Conservation (phyloP, 2,329 filamentous ascomycete genomes). For the Xylariaceae sp. region DNA sequence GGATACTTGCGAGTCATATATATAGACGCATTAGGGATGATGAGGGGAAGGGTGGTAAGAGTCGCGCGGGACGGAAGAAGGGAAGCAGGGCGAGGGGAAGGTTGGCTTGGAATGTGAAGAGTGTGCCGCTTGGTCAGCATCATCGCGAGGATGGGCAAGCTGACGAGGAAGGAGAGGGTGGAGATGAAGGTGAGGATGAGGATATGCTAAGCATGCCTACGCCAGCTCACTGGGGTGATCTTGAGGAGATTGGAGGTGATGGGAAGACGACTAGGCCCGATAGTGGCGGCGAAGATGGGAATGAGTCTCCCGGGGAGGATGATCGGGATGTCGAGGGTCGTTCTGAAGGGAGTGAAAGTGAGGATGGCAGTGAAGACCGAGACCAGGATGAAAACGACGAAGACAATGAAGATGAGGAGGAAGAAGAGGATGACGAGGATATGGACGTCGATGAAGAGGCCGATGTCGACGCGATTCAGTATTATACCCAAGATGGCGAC, state of each 20-base stretch:
- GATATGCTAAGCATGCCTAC: constrained; percentile 21
- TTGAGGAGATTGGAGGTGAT: constrained; percentile 5
- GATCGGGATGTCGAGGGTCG: not conserved
- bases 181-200: not conserved
- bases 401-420: constrained; percentile 10
- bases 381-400: constrained; percentile 15
- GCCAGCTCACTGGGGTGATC: constrained; percentile 24
- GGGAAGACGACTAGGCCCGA: not conserved
- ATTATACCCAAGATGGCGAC: not conserved
- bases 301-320: too few species aligned
- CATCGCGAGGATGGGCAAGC: not conserved
- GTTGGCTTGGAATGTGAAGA: too few species aligned
- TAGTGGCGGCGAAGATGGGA: too few species aligned
- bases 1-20: not conserved
- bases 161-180: not conserved
- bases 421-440: constrained; percentile 7
- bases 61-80: not conserved
- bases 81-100: too few species aligned
- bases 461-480: not conserved
- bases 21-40: not conserved
- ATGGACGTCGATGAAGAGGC: not conserved
- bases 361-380: constrained; percentile 15
- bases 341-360: not conserved
- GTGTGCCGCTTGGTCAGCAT: not conserved
- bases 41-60: not conserved